Percentiles rank a stretch among this genome's conserved stretches.
These are phyloP conservation scores for Pythium scleroteichum DNA, from an alignment of 352 stramenopile genomes.

Conservation along the genomic window DNA sequence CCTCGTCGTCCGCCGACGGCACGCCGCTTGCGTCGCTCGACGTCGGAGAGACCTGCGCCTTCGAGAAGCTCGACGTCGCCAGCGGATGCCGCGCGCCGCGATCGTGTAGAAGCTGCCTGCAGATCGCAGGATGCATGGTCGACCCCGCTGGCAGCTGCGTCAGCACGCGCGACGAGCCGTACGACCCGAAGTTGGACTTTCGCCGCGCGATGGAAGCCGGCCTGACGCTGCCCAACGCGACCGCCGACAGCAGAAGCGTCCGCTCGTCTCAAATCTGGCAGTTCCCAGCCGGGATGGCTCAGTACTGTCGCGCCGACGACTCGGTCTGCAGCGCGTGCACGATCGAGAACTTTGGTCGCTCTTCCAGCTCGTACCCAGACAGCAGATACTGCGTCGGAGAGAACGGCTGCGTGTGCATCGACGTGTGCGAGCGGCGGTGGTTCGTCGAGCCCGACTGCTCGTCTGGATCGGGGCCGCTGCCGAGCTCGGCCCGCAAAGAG, in stretches of 20 bases:
- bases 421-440: slow-evolving; percentile 17
- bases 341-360: slow-evolving; percentile 18
- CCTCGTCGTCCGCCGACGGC: neutral
- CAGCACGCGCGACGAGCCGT: slow-evolving; percentile 1
- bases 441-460: slow-evolving; percentile 14
- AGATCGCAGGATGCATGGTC: slow-evolving; percentile 6
- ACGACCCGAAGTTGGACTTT: slow-evolving; percentile 25
- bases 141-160: slow-evolving; percentile 4
- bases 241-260: slow-evolving; percentile 4
- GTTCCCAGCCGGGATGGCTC: slow-evolving; percentile 22
- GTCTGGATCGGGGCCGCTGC: neutral
- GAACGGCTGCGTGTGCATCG: slow-evolving; percentile 23
- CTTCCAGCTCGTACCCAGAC: neutral
- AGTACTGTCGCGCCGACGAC: slow-evolving; percentile 22
- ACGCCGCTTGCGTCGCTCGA: neutral
- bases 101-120: slow-evolving; percentile 7
- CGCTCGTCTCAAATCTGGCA: slow-evolving; percentile 24
- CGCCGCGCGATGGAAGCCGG: slow-evolving; percentile 7
- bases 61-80: neutral
- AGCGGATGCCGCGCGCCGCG: slow-evolving; percentile 2
- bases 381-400: slow-evolving; percentile 22
- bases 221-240: slow-evolving; percentile 7
- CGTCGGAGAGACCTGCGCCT: slow-evolving; percentile 6
- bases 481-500: too few relatives aligned
- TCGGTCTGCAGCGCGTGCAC: slow-evolving; percentile 26